Evolutionary conservation across 768 basidiomycete genomes (phyloP).

Genomic region (Calvatia gigantea): DNA sequence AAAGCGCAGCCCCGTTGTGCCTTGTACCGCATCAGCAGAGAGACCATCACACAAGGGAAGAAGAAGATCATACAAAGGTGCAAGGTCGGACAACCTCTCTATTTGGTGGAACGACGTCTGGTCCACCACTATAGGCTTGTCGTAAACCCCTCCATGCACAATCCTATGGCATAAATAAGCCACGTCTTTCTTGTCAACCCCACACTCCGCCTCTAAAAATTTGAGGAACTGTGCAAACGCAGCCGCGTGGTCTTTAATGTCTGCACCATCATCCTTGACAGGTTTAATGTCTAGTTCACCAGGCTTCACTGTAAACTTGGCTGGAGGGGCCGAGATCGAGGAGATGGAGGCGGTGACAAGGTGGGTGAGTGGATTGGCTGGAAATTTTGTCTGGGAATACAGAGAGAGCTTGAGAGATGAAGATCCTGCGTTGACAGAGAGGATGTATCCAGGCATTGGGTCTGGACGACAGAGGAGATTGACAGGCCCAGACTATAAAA

Average conservation of each 20-base stretch:
- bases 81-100: slow-evolving; percentile 71
- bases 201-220: slow-evolving; percentile 36
- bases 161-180: slow-evolving; percentile 69
- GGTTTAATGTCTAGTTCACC: slow-evolving; percentile 29
- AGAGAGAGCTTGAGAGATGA: slow-evolving; percentile 85
- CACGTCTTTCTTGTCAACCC: slow-evolving; percentile 42
- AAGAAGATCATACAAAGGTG: slow-evolving; percentile 61
- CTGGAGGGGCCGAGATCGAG: slow-evolving; percentile 55
- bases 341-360: slow-evolving; percentile 50
- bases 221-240: slow-evolving; percentile 63
- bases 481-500: too few relatives aligned
- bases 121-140: slow-evolving; percentile 65
- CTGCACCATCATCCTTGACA: slow-evolving; percentile 12
- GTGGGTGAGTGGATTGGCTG: slow-evolving; percentile 31
- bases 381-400: slow-evolving; percentile 33
- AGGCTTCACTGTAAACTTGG: slow-evolving; percentile 43
- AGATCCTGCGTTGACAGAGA: slow-evolving; percentile 77
- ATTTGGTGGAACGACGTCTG: slow-evolving; percentile 70
- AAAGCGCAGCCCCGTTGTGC: slow-evolving; percentile 61
- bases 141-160: slow-evolving; percentile 84
- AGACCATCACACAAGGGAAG: neutral
- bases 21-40: slow-evolving; percentile 23
- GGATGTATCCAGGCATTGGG: slow-evolving; percentile 36
- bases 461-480: neutral
- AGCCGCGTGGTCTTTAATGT: slow-evolving; percentile 53